Evolutionary conservation across 352 stramenopile genomes (phyloP), one percentile per base, ranked within the genome.

Genomic region (Pythium dissimile): DNA sequence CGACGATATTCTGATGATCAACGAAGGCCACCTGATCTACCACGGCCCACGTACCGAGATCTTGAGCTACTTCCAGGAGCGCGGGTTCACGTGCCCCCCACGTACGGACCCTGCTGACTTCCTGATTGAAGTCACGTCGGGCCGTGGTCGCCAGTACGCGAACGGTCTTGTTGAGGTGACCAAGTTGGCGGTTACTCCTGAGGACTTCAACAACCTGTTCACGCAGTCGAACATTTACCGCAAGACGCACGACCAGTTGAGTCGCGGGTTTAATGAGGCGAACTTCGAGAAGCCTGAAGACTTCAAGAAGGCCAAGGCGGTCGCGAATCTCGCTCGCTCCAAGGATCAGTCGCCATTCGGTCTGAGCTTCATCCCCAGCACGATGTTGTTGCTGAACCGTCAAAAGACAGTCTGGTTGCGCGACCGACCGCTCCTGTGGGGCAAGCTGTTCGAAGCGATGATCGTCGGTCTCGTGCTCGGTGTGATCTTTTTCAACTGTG

Each of bases 1-100:
- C 66, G 96, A 99, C 66, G 82, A 98, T 54, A 80, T 98, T 12
- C 73, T 98, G 26, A 78, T 99, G 60, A 57, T 99, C 24, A 89
- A 95, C 61, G 82, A 97, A 55, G 95, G 96, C 6, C 73, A 88
- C 46, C 64, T 98, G 46, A 82, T 98, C 18, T 99, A 97, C 67
- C 90, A 97, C 42, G 96, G 95, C 9, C 87, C 83, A 1, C 52
- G 80, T 11, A 79, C 63, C 2, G 72, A 88, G 44, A 86, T 87
- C 31, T 21, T 87, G 32, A 66, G 66, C 24, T 97, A 98, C 66
- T 98, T 98, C 62, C 47, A 86, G 18, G 63, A 69, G 21, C 67
- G 85, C 12, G 90, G 88, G 0, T 94, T 91, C 59, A 71, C 53
- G 9, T 92, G 84, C 18, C 84, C 84, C 4, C 62, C 70, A 7